Percentiles rank a stretch among this genome's conserved stretches.
These are phyloP conservation scores for Amaranthus hypochondriacus DNA, from an alignment of 148 eudicot species.

Conservation along the genomic window DNA sequence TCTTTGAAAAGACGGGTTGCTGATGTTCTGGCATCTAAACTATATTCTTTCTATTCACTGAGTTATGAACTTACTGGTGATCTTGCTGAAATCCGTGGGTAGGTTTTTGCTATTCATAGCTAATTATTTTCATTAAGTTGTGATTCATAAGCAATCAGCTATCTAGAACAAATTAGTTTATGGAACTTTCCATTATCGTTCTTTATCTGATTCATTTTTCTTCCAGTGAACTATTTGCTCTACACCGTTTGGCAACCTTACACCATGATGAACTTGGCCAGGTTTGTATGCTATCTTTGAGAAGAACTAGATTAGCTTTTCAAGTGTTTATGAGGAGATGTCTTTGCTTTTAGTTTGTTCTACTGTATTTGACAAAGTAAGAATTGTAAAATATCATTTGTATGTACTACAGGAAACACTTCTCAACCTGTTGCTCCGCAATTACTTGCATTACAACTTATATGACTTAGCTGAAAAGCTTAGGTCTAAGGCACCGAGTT, in stretches of 20 bases:
- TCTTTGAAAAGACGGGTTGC: slow-evolving; percentile 71
- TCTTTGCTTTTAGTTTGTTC: background rate
- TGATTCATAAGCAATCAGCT: background rate
- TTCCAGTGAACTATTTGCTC: slow-evolving; percentile 73
- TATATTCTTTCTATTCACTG: slow-evolving; percentile 77
- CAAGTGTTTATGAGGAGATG: background rate
- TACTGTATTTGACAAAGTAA: background rate
- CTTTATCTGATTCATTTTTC: slow-evolving; percentile 10
- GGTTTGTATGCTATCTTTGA: slow-evolving; percentile 41
- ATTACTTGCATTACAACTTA: slow-evolving; percentile 89
- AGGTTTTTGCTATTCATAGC: slow-evolving; percentile 18
- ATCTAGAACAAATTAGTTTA: background rate
- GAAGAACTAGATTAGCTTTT: background rate
- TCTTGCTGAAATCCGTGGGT: slow-evolving; percentile 90
- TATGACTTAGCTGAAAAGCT: slow-evolving; percentile 96
- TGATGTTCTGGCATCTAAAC: slow-evolving; percentile 81
- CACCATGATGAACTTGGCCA: slow-evolving; percentile 98
- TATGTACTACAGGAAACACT: slow-evolving; percentile 74
- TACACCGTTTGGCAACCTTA: slow-evolving; percentile 87
- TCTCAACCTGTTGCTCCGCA: slow-evolving; percentile 85
- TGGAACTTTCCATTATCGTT: background rate
- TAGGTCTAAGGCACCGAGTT: slow-evolving; percentile 98
- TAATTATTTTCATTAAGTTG: background rate
- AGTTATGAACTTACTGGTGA: slow-evolving; percentile 83
- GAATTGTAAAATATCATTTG: background rate